phyloP scores from a whole-genome alignment of 768 basidiomycete species.

The Tulasnella sp. region DNA sequence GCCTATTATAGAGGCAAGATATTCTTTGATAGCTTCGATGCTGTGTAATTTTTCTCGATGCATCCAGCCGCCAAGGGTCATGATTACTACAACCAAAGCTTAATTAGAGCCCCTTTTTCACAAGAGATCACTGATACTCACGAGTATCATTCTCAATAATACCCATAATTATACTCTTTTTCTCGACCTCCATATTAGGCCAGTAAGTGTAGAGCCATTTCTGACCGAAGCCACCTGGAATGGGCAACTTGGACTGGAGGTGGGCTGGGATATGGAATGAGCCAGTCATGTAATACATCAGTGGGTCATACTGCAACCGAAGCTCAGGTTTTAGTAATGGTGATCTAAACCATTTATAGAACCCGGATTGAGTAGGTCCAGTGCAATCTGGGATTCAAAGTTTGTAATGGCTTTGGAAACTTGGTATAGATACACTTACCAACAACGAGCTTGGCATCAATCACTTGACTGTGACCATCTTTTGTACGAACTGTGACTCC shows the following conservation, averaged over 20 bases:
- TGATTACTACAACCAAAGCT: no score
- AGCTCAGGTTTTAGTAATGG: constrained; percentile 15
- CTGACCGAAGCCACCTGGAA: constrained; percentile 19
- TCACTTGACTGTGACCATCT: constrained; percentile 12
- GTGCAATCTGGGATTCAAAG: constrained; percentile 23
- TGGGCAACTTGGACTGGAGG: constrained; percentile 14
- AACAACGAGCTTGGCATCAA: constrained; percentile 20
- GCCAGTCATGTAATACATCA: constrained; percentile 21
- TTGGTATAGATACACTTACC: no score
- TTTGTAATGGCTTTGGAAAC: not conserved
- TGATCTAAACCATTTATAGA: constrained; percentile 22
- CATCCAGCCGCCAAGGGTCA: no score
- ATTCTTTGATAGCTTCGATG: constrained; percentile 17
- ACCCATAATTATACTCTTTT: no score
- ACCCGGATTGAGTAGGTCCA: constrained; percentile 23
- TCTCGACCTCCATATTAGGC: no score
- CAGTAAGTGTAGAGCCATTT: no score
- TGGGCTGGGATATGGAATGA: constrained; percentile 17
- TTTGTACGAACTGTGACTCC: constrained; percentile 17
- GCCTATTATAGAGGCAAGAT: constrained; percentile 16
- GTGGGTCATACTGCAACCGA: constrained; percentile 22
- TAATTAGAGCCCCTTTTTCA: no score
- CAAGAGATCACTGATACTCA: no score
- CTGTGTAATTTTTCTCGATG: constrained; percentile 16
- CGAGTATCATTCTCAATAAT: no score